Evolutionary conservation across 441 rosid genomes (phyloP).

Genomic region (Populus hybrid): DNA sequence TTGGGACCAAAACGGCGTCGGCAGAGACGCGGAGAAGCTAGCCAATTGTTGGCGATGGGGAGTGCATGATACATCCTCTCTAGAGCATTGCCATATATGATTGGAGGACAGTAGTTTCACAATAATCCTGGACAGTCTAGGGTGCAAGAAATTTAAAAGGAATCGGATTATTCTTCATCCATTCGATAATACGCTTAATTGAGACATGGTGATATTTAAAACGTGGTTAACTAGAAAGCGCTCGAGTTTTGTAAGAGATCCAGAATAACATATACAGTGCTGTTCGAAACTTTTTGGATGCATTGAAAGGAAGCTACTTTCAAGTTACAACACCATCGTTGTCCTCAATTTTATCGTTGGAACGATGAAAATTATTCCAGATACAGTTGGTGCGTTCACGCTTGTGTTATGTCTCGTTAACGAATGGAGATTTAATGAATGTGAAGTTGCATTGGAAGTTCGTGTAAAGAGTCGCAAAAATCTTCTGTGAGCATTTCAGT

Average conservation of each 20-base stretch:
- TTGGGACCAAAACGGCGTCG: not conserved
- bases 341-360: not conserved
- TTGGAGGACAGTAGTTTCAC: no score
- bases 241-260: not conserved
- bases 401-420: not conserved
- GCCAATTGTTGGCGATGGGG: not conserved
- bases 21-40: not conserved
- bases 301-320: not conserved
- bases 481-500: constrained; percentile 31
- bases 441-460: not conserved
- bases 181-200: not conserved
- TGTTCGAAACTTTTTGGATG: not conserved
- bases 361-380: not conserved
- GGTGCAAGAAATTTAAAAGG: no score
- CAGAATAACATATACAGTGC: not conserved
- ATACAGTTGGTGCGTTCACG: not conserved
- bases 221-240: not conserved
- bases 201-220: not conserved
- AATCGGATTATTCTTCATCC: no score
- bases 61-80: not conserved
- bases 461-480: not conserved
- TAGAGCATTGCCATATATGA: not conserved
- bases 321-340: not conserved
- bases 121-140: no score
- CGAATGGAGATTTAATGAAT: constrained; percentile 2